A percentile compares a stretch with the other conserved stretches of the same genome.
phyloP scores from a whole-genome alignment of 306 rosid genomes.

The Parietaria judaica region DNA sequence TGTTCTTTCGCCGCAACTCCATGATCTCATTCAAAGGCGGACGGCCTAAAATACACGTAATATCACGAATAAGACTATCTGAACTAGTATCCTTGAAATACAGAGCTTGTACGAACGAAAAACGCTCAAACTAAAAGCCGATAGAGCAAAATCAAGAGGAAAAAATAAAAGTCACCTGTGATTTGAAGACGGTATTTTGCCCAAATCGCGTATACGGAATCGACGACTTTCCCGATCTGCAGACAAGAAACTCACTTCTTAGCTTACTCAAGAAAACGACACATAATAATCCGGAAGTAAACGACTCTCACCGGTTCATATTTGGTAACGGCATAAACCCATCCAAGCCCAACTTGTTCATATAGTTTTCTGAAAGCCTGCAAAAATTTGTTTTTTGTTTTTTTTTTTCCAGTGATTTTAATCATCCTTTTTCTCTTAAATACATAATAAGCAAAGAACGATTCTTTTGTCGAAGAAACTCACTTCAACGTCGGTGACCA shows the following conservation, averaged over 20 bases:
- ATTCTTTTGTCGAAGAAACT: constrained; percentile 14
- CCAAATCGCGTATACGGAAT: constrained; percentile 68
- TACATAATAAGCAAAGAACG: background rate
- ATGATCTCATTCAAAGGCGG: constrained; percentile 70
- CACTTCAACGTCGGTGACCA: constrained; percentile 88
- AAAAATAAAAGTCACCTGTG: constrained; percentile 39
- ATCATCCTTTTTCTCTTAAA: background rate
- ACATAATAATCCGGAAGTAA: too few relatives aligned
- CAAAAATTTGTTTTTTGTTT: background rate
- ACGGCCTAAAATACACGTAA: constrained; percentile 45
- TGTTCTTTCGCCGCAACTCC: constrained; percentile 46
- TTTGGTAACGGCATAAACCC: constrained; percentile 86
- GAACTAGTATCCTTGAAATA: too few relatives aligned
- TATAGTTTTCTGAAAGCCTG: constrained; percentile 86
- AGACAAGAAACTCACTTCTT: background rate
- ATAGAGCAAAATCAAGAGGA: too few relatives aligned
- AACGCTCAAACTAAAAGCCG: too few relatives aligned
- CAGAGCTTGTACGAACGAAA: too few relatives aligned
- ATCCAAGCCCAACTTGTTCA: constrained; percentile 83
- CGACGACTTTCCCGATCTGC: constrained; percentile 63
- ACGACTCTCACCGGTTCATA: constrained; percentile 57
- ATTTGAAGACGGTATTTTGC: constrained; percentile 85
- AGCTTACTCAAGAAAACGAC: constrained; percentile 14
- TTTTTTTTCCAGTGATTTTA: constrained; percentile 2
- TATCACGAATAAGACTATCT: too few relatives aligned